A percentile compares a stretch with the other conserved stretches of the same genome.
These are phyloP conservation scores for Myxozyma neotropica DNA, from an alignment of 805 yeast genomes.

Conservation along the genomic window DNA sequence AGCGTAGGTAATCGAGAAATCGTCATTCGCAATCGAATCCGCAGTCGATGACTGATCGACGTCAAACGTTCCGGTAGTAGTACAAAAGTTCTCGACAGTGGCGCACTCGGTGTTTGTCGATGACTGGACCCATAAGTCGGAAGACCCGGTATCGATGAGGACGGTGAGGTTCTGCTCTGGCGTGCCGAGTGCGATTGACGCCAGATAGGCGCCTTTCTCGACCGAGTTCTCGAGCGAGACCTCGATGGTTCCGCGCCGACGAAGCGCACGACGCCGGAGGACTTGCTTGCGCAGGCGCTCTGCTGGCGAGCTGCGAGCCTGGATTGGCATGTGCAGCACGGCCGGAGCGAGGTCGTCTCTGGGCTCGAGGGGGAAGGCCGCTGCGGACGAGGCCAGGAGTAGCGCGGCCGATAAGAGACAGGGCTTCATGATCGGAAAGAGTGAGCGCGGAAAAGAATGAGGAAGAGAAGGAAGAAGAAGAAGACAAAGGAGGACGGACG, in stretches of 20 bases:
- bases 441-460: not conserved
- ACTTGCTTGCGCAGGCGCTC: constrained; percentile 14
- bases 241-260: constrained; percentile 21
- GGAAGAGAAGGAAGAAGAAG: not conserved
- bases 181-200: constrained; percentile 54
- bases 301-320: constrained; percentile 6
- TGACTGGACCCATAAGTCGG: constrained; percentile 67
- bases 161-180: constrained; percentile 56
- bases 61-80: constrained; percentile 40
- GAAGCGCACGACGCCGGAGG: constrained; percentile 9
- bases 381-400: not conserved
- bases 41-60: constrained; percentile 38
- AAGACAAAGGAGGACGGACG: not conserved
- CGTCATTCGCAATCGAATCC: constrained; percentile 16
- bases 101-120: constrained; percentile 50
- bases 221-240: constrained; percentile 36
- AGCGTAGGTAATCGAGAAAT: constrained; percentile 47
- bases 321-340: constrained; percentile 12
- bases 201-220: constrained; percentile 38
- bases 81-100: constrained; percentile 25
- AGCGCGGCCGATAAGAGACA: not conserved
- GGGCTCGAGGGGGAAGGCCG: constrained; percentile 4
- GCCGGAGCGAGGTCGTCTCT: not conserved
- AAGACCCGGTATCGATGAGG: constrained; percentile 72
- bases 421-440: not conserved